Evolutionary conservation across 2,329 filamentous ascomycete genomes (phyloP), one percentile per base, ranked within the genome.

Genomic region (Metarhizium brunneum): DNA sequence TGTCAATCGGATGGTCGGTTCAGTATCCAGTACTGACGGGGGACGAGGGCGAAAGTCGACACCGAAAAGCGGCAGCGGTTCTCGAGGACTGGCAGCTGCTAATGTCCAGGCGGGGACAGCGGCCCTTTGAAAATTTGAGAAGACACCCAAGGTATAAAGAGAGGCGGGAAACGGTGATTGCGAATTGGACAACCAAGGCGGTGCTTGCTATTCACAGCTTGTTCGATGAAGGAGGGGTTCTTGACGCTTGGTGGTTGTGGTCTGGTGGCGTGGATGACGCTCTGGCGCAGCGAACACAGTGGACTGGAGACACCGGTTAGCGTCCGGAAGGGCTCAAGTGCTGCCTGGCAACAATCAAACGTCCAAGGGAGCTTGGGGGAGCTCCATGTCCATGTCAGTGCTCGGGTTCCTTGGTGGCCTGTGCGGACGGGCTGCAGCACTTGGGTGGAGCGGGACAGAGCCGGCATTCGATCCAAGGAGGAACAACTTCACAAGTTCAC

Each of bases 1-100:
- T 30, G 25, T 53, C 40, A 36, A 50, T 36, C 16, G 36, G 13
- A 4, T 18, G 47, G 36, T n/a, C 30, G 42, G 36, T 55, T 50
- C 43, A 35, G 30, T n/a, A 38, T 36, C 48, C 3, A 36, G 48
- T 18, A 50, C 30, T 38, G 35, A 50, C 14, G 48, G 16, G 43
- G 40, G 48, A 20, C n/a, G 49, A 36, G 35, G 49, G 48, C 35
- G 32, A 11, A 36, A 3, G 7, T 54, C 54, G 54, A 43, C 56
- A 58, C 56, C 54, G 48, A 47, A 50, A 36, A 51, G 56, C 54
- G 48, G 47, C 40, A 25, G 50, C 10, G 7, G 50, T 52, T 20
- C 18, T 29, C 13, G 50, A 52, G 11, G 50, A 30, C 11, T 30
- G 45, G 16, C 8, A 48, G 25, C 45, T 48, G 7, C 45, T 30